Conservation (phyloP, 768 basidiomycete genomes). For the Suillus tomentosus region DNA sequence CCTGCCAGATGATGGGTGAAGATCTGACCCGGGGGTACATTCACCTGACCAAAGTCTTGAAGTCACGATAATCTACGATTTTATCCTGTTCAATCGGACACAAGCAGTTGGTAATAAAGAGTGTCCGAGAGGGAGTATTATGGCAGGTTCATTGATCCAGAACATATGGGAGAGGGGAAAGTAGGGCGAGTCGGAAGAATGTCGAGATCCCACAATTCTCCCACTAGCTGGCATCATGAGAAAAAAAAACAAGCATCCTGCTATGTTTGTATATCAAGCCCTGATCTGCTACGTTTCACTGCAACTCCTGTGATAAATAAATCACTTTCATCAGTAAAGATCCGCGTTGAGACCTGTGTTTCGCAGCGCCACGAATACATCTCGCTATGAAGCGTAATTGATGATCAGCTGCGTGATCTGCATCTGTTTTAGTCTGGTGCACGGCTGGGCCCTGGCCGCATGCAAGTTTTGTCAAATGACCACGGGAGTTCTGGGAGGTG, state of each 20-base stretch:
- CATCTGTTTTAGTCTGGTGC: neutral
- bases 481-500: neutral
- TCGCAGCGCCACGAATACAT: neutral
- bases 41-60: neutral
- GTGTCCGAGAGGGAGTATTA: neutral
- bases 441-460: neutral
- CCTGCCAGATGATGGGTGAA: neutral
- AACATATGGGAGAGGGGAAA: neutral
- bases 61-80: neutral
- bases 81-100: neutral
- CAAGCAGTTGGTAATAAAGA: neutral
- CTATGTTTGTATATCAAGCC: neutral
- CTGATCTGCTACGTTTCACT: neutral
- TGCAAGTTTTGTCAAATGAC: slow-evolving; percentile 4
- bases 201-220: neutral
- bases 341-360: neutral
- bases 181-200: neutral
- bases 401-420: slow-evolving; percentile 1
- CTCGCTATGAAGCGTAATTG: neutral
- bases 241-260: neutral
- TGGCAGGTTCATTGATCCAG: neutral
- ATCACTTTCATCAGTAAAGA: neutral
- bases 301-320: neutral
- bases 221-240: neutral
- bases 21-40: too few relatives aligned